Conservation (phyloP, 2,329 filamentous ascomycete species). For the Claviceps purpurea region DNA sequence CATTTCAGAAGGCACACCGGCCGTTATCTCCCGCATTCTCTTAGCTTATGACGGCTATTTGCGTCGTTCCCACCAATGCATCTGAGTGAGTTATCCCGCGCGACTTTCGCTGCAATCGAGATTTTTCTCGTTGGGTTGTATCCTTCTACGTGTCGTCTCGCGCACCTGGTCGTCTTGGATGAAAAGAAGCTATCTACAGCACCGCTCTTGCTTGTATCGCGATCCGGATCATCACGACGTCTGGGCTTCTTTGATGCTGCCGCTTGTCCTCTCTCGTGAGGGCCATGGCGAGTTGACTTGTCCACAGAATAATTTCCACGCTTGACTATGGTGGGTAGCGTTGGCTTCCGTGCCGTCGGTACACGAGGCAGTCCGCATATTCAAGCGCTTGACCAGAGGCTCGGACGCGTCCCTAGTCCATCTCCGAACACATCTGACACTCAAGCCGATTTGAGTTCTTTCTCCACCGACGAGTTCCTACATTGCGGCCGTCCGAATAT, state of each 20-base stretch:
- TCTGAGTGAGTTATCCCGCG: neutral
- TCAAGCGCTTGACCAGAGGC: slow-evolving; percentile 19
- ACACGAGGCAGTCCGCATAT: slow-evolving; percentile 28
- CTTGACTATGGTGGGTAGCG: slow-evolving; percentile 26
- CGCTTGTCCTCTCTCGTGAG: slow-evolving; percentile 5
- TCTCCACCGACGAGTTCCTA: slow-evolving; percentile 25
- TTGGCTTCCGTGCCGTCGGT: slow-evolving; percentile 5
- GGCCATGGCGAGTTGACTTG: slow-evolving; percentile 23
- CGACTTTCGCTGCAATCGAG: neutral
- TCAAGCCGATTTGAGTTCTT: slow-evolving; percentile 22
- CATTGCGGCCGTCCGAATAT: slow-evolving; percentile 40
- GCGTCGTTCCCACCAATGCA: neutral
- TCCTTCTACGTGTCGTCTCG: neutral
- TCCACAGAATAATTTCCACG: slow-evolving; percentile 17
- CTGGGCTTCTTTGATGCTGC: slow-evolving; percentile 6
- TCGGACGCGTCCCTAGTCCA: slow-evolving; percentile 20
- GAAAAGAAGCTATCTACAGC: neutral
- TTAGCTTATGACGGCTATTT: neutral
- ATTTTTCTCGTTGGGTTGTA: neutral
- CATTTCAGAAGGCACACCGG: neutral
- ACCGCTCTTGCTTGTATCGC: neutral
- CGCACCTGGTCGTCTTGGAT: neutral
- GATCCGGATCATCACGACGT: neutral
- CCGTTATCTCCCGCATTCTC: neutral
- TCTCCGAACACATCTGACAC: slow-evolving; percentile 22